These are phyloP conservation scores for Pseudogymnoascus sp. DNA, from an alignment of 2,329 filamentous ascomycete genomes.

Conservation along the genomic window DNA sequence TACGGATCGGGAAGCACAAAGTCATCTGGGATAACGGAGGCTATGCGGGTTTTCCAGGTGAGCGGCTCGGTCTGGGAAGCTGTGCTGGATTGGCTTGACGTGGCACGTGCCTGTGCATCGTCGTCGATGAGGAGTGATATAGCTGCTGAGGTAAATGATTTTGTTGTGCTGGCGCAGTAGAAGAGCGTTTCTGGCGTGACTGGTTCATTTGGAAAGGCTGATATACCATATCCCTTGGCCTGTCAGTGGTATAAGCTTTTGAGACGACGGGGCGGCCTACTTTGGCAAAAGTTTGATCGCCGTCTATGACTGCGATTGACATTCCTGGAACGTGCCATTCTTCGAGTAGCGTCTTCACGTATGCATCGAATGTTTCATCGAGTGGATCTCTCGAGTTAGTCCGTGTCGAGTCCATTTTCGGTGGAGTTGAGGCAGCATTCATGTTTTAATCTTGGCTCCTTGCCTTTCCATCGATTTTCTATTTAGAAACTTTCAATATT, in stretches of 20 bases:
- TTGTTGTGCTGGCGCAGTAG: conserved; percentile 48
- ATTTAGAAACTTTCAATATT: background rate
- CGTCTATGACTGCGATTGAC: conserved; percentile 41
- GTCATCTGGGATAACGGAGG: conserved; percentile 41
- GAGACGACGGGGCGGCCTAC: conserved; percentile 23
- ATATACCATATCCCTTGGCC: conserved; percentile 33
- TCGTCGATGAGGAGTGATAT: conserved; percentile 44
- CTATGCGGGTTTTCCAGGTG: conserved; percentile 40
- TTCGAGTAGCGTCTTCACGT: conserved; percentile 28
- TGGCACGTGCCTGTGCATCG: conserved; percentile 29
- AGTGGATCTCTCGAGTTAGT: conserved; percentile 15
- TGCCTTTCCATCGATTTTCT: background rate
- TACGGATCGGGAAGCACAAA: conserved; percentile 42
- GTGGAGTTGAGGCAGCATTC: background rate
- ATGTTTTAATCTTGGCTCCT: background rate
- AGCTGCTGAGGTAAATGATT: conserved; percentile 44
- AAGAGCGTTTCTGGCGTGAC: conserved; percentile 44
- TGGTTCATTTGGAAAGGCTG: conserved; percentile 30
- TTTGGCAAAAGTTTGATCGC: conserved; percentile 34
- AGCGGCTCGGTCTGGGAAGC: background rate
- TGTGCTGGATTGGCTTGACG: conserved; percentile 22
- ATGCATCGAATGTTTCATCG: conserved; percentile 16
- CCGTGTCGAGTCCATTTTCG: background rate
- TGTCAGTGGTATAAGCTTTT: background rate
- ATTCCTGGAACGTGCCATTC: conserved; percentile 43